phyloP scores from a whole-genome alignment of 164 flowering plant genomes.

The Sextonia rubra region DNA sequence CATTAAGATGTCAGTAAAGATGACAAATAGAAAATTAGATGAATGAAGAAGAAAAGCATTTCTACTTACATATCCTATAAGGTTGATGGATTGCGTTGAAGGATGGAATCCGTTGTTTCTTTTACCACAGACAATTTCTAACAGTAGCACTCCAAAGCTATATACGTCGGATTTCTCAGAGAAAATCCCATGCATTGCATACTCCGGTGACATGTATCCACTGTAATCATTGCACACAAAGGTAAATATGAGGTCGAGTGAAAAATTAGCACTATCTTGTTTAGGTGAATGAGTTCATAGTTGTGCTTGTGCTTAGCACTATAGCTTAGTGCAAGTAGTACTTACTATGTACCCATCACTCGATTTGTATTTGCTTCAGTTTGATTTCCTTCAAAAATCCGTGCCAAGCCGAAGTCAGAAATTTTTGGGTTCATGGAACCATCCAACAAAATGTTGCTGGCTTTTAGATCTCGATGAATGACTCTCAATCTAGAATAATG shows the following conservation, averaged over 20 bases:
- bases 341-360: conserved; percentile 39
- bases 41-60: not conserved
- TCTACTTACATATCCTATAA: conserved; percentile 1
- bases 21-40: not conserved
- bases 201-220: conserved; percentile 4
- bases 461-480: conserved; percentile 54
- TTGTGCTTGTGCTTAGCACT: not conserved
- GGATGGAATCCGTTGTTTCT: not conserved
- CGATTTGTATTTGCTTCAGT: conserved; percentile 17
- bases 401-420: conserved; percentile 51
- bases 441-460: conserved; percentile 50
- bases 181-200: conserved; percentile 7
- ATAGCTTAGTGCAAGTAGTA: not conserved
- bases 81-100: not conserved
- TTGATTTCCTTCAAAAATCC: conserved; percentile 27
- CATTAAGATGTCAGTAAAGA: not conserved
- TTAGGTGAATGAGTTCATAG: not conserved
- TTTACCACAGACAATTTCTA: conserved; percentile 8
- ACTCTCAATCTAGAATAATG: conserved; percentile 43
- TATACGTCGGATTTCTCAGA: conserved; percentile 10
- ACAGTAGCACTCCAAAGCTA: conserved; percentile 3
- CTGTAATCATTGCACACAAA: not conserved
- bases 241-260: not conserved
- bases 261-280: not conserved
- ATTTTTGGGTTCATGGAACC: conserved; percentile 38